These are phyloP conservation scores for Suillus variegatus DNA, from an alignment of 768 basidiomycete species.

Conservation along the genomic window DNA sequence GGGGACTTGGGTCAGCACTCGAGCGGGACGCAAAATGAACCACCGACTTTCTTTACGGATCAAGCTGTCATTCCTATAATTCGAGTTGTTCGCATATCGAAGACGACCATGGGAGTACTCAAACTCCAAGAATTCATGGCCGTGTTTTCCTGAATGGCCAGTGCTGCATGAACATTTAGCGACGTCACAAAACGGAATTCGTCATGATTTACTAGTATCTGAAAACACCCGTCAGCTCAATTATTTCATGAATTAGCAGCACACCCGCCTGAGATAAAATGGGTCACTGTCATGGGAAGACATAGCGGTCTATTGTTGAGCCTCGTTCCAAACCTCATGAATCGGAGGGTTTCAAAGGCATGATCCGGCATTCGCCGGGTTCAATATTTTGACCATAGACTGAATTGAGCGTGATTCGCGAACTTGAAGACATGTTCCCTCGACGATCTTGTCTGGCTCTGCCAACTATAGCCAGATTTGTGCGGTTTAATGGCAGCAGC, in stretches of 20 bases:
- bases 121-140: slow-evolving; percentile 97
- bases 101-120: slow-evolving; percentile 97
- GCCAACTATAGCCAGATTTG: slow-evolving; percentile 23
- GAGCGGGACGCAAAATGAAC: neutral
- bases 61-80: slow-evolving; percentile 96
- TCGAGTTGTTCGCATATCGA: slow-evolving; percentile 98
- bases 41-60: slow-evolving; percentile 97
- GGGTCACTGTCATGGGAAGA: slow-evolving; percentile 61
- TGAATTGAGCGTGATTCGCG: neutral
- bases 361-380: slow-evolving; percentile 22
- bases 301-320: slow-evolving; percentile 8
- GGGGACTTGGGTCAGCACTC: slow-evolving; percentile 9
- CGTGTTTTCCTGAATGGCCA: slow-evolving; percentile 98
- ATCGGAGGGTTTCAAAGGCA: neutral
- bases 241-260: slow-evolving; percentile 1
- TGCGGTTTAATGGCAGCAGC: slow-evolving; percentile 19
- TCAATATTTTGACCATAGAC: neutral
- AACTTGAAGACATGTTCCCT: slow-evolving; percentile 32
- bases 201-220: slow-evolving; percentile 53
- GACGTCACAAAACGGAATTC: neutral
- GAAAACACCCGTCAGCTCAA: slow-evolving; percentile 19
- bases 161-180: slow-evolving; percentile 39
- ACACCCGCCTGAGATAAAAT: slow-evolving; percentile 70
- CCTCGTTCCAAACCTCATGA: neutral
- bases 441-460: slow-evolving; percentile 21